These are phyloP conservation scores for Blastocystis sp. DNA, from an alignment of 352 stramenopile species.

Conservation along the genomic window DNA sequence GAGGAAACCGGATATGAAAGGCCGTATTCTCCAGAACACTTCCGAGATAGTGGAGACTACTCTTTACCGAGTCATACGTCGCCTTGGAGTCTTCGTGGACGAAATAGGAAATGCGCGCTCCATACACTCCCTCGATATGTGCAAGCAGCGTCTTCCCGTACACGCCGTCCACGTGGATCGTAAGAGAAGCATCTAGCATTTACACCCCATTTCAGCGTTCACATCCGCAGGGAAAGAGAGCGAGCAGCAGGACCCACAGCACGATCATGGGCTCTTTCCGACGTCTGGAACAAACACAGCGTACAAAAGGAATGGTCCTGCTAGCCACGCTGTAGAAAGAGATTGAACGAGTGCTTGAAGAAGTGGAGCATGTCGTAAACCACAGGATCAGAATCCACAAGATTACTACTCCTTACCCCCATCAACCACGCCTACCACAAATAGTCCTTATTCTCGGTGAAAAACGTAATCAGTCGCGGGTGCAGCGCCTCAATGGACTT, in stretches of 20 bases:
- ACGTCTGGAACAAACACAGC: slow-evolving; percentile 1
- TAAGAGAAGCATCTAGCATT: background rate
- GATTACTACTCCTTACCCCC: slow-evolving; percentile 20
- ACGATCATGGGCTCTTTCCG: background rate
- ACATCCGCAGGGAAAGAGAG: background rate
- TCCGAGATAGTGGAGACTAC: background rate
- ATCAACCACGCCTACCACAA: background rate
- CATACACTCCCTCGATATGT: background rate
- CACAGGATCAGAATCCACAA: slow-evolving; percentile 12
- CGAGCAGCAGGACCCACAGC: background rate
- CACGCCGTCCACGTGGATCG: background rate
- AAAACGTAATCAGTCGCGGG: slow-evolving; percentile 28
- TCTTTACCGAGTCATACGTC: no score
- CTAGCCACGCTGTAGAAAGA: slow-evolving; percentile 17
- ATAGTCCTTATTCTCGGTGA: slow-evolving; percentile 4
- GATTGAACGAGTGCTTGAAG: slow-evolving; percentile 69
- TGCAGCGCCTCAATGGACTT: slow-evolving; percentile 25
- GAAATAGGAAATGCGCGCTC: background rate
- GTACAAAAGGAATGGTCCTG: background rate
- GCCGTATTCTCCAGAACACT: background rate
- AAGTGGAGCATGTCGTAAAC: slow-evolving; percentile 63
- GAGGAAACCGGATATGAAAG: background rate
- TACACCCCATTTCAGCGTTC: background rate
- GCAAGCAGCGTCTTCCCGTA: background rate
- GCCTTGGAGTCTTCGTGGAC: background rate